These are phyloP conservation scores for Oryza meridionalis DNA, from an alignment of 176 grass and related monocot genomes.

Conservation along the genomic window DNA sequence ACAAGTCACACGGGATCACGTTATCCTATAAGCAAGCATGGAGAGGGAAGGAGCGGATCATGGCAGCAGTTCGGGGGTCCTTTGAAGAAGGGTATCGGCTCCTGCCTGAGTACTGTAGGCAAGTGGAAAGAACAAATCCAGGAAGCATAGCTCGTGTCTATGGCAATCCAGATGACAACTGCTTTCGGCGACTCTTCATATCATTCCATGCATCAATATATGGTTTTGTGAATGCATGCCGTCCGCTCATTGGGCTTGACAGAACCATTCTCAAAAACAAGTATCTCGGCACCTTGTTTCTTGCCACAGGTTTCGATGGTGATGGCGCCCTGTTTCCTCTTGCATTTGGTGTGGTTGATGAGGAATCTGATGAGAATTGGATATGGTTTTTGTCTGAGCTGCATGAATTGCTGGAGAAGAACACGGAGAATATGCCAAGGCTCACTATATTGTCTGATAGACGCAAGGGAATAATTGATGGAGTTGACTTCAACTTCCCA, in stretches of 20 bases:
- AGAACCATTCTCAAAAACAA: constrained; percentile 85
- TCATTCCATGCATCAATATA: constrained; percentile 94
- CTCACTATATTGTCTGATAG: constrained; percentile 92
- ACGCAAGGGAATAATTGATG: constrained; percentile 86
- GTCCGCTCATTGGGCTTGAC: constrained; percentile 91
- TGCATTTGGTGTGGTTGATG: constrained; percentile 95
- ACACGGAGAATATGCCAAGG: constrained; percentile 97
- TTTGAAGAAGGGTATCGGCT: constrained; percentile 97
- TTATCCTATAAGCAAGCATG: constrained; percentile 98
- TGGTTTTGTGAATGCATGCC: constrained; percentile 94
- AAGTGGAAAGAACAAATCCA: constrained; percentile 85
- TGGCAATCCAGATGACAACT: constrained; percentile 75
- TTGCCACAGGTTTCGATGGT: constrained; percentile 92
- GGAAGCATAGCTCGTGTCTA: constrained; percentile 88
- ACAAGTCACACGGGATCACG: constrained; percentile 93
- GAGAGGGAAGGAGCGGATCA: constrained; percentile 98
- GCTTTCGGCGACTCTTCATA: constrained; percentile 82
- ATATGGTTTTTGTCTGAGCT: constrained; percentile 95
- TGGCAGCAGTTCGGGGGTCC: constrained; percentile 87
- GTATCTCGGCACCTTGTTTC: constrained; percentile 93
- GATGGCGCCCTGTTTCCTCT: constrained; percentile 93
- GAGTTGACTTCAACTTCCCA: constrained; percentile 97
- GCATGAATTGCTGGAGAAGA: constrained; percentile 83
- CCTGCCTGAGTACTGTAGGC: constrained; percentile 82
- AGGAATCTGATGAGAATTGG: constrained; percentile 96